Evolutionary conservation across 2,329 filamentous ascomycete genomes (phyloP).

Genomic region (Simplicillium sp.): DNA sequence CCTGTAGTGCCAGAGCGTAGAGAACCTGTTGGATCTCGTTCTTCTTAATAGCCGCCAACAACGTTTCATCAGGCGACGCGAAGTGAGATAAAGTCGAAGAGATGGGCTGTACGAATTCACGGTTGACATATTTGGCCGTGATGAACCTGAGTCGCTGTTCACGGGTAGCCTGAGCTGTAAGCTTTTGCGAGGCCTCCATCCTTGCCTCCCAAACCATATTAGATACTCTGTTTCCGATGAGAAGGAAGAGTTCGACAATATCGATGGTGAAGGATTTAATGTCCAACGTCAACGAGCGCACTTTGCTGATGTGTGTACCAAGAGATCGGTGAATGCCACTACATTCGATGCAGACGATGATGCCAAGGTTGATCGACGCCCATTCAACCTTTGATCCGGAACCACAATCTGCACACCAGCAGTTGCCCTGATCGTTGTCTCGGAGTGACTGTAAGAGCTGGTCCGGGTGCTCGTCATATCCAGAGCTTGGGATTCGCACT

Average conservation of each 20-base stretch:
- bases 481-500: conserved; percentile 57
- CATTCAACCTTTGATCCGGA: conserved; percentile 91
- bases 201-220: conserved; percentile 95
- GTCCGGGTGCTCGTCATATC: conserved; percentile 73
- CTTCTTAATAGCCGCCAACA: conserved; percentile 88
- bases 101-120: conserved; percentile 69
- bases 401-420: conserved; percentile 88
- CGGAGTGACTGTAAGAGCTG: conserved; percentile 80
- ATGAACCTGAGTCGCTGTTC: conserved; percentile 94
- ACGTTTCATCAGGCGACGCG: conserved; percentile 71
- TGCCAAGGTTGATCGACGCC: conserved; percentile 96
- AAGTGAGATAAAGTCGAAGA: conserved; percentile 68
- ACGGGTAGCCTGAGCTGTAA: conserved; percentile 65
- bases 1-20: conserved; percentile 77
- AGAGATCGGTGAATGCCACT: conserved; percentile 94
- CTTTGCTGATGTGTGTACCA: conserved; percentile 95
- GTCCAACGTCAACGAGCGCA: conserved; percentile 89
- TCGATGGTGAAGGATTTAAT: conserved; percentile 95
- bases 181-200: conserved; percentile 66
- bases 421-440: conserved; percentile 86
- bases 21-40: conserved; percentile 93
- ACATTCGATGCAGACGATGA: conserved; percentile 95
- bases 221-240: conserved; percentile 87
- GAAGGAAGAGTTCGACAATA: conserved; percentile 85
- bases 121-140: conserved; percentile 86